phyloP scores from a whole-genome alignment of 768 basidiomycete genomes.

The Leccinum uliginosum region DNA sequence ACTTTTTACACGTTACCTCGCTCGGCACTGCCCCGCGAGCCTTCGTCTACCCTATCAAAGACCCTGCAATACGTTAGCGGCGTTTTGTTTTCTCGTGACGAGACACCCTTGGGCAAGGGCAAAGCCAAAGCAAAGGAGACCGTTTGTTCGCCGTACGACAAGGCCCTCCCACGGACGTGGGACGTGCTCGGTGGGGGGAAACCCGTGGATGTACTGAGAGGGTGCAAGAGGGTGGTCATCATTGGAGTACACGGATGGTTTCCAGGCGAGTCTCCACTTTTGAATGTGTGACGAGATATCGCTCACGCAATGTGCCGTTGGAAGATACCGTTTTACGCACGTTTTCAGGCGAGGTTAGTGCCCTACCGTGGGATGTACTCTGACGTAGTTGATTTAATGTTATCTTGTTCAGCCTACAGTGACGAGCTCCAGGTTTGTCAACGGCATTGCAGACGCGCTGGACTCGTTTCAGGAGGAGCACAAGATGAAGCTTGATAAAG shows the following conservation, averaged over 20 bases:
- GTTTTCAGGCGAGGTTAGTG: slow-evolving; percentile 64
- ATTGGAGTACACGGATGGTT: slow-evolving; percentile 93
- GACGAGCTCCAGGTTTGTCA: slow-evolving; percentile 78
- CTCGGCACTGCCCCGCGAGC: slow-evolving; percentile 38
- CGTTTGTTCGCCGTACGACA: slow-evolving; percentile 44
- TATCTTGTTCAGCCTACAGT: slow-evolving; percentile 60
- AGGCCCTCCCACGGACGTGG: slow-evolving; percentile 67
- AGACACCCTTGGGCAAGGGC: slow-evolving; percentile 28
- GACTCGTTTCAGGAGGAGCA: slow-evolving; percentile 52
- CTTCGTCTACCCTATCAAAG: slow-evolving; percentile 41
- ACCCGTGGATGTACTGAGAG: slow-evolving; percentile 46
- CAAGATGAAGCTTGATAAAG: slow-evolving; percentile 30
- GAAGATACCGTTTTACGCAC: slow-evolving; percentile 59
- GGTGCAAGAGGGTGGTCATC: slow-evolving; percentile 66
- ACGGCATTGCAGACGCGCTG: slow-evolving; percentile 74
- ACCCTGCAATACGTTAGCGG: slow-evolving; percentile 65
- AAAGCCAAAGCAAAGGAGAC: slow-evolving; percentile 32
- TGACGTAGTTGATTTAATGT: background rate
- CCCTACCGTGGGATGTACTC: background rate
- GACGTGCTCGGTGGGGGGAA: slow-evolving; percentile 44
- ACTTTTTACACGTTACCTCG: slow-evolving; percentile 78
- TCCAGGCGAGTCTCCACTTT: slow-evolving; percentile 48
- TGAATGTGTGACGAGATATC: background rate
- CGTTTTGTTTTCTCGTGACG: slow-evolving; percentile 49
- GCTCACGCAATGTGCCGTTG: slow-evolving; percentile 18